Conservation (phyloP, 1,284 basidiomycete species). For the Stereum hirsutum region DNA sequence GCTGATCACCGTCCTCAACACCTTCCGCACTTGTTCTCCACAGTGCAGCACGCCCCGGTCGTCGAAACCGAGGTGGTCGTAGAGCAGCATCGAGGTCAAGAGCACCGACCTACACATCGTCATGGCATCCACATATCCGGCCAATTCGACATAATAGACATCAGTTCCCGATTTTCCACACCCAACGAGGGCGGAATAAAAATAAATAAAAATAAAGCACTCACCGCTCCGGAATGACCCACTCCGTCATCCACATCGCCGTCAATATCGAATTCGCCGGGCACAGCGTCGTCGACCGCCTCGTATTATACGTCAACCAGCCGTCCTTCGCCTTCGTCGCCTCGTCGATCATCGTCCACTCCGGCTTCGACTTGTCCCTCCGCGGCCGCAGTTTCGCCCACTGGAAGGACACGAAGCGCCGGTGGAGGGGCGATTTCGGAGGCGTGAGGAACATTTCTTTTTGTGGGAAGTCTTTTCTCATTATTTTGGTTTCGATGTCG, state of each 20-base stretch:
- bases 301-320: slow-evolving; percentile 3
- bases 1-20: background rate
- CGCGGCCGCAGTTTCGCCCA: slow-evolving; percentile 2
- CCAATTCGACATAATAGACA: no score
- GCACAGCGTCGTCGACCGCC: slow-evolving; percentile 1
- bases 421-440: background rate
- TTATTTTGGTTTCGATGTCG: background rate
- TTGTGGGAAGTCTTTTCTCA: background rate
- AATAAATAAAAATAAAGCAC: background rate
- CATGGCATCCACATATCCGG: background rate
- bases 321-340: slow-evolving; percentile 1
- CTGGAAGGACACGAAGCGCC: background rate
- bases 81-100: background rate
- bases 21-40: background rate
- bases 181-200: background rate
- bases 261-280: background rate
- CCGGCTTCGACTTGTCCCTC: slow-evolving; percentile 2
- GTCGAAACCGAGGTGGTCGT: background rate
- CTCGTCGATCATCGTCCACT: background rate
- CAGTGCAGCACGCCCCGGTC: slow-evolving; percentile 1
- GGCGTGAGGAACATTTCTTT: background rate
- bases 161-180: background rate
- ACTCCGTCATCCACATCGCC: background rate
- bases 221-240: background rate
- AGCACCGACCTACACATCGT: background rate